A percentile compares a stretch with the other conserved stretches of the same genome.
phyloP scores from a whole-genome alignment of 768 basidiomycete species.

The Rhodocollybia butyracea region DNA sequence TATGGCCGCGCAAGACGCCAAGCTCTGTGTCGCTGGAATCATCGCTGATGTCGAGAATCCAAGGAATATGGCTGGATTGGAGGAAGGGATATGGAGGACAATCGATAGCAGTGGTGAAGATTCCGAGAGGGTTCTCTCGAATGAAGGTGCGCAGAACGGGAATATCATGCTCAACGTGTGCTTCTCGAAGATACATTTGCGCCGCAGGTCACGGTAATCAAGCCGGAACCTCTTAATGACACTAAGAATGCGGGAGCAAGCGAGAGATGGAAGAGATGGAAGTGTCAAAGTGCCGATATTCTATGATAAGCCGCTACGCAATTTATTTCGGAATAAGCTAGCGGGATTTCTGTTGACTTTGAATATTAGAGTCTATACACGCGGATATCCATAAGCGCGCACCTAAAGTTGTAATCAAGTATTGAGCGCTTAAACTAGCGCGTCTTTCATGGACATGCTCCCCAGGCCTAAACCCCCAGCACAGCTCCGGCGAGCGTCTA shows the following conservation, averaged over 20 bases:
- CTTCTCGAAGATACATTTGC: slow-evolving; percentile 36
- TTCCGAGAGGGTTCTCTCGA: slow-evolving; percentile 29
- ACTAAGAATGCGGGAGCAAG: no score
- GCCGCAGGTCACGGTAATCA: no score
- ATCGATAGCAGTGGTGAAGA: slow-evolving; percentile 32
- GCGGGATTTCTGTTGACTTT: no score
- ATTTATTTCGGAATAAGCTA: no score
- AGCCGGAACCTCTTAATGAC: no score
- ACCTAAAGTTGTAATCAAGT: no score
- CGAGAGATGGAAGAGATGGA: no score
- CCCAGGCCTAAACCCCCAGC: slow-evolving; percentile 74
- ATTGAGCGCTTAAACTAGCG: background rate
- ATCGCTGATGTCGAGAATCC: slow-evolving; percentile 17
- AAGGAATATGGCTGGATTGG: slow-evolving; percentile 36
- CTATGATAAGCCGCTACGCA: no score
- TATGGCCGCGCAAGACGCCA: slow-evolving; percentile 19
- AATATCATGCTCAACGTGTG: slow-evolving; percentile 33
- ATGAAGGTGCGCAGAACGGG: slow-evolving; percentile 28
- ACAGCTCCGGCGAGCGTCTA: slow-evolving; percentile 51
- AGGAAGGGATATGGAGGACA: slow-evolving; percentile 16
- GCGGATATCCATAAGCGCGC: no score
- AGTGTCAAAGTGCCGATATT: no score
- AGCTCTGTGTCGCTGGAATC: slow-evolving; percentile 9
- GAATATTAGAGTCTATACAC: no score
- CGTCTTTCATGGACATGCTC: slow-evolving; percentile 33